Evolutionary conservation across 768 basidiomycete genomes (phyloP), one percentile per base, ranked within the genome.

Genomic region (Tulasnella sp.): DNA sequence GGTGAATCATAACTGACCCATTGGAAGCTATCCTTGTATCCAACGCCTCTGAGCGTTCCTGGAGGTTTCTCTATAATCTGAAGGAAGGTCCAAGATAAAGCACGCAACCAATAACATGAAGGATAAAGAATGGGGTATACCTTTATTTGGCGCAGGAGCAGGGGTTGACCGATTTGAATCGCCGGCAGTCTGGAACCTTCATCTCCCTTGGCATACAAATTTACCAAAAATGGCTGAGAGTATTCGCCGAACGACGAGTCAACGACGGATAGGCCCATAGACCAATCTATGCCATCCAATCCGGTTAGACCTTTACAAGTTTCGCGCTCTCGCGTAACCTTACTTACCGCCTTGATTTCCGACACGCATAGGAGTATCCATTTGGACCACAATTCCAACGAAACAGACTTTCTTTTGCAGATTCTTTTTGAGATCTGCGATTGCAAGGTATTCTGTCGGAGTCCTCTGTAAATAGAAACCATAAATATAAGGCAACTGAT

Each of bases 1-100:
- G 20, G 28, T 28, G 64, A 28, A 14, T 69, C 34, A 28, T 69
- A 69, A 31, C 64, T 12, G 31, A 69, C 64, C 64, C 64, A 69
- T 37, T 69, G n/a, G 64, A 69, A 69, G 64, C 64, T 69, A 37
- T 69, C 64, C 64, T 69, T 69, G 64, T 37, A 69, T 37, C 64
- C 64, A 69, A 69, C 64, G 12, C 64, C 64, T 34, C 28, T 69
- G 31, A 22, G 28, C 14, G 64, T 69, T 37, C 64, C 64, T 34
- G 31, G 64, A 11, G 64, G 31, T 22, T 28, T 69, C 34, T 69
- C 64, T 18, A 37, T 34, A 69, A 69, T 37, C 64, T 69, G 14
- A 31, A 20, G 18, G 28, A 16, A 2, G 11, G 64, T 11, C 64
- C 34, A 6, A 69, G 64, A 18, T 37, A 46, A 46, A 46, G 9